Conservation (phyloP, 2,329 filamentous ascomycete genomes). For the Cladosporium austrohemisphaericum region DNA sequence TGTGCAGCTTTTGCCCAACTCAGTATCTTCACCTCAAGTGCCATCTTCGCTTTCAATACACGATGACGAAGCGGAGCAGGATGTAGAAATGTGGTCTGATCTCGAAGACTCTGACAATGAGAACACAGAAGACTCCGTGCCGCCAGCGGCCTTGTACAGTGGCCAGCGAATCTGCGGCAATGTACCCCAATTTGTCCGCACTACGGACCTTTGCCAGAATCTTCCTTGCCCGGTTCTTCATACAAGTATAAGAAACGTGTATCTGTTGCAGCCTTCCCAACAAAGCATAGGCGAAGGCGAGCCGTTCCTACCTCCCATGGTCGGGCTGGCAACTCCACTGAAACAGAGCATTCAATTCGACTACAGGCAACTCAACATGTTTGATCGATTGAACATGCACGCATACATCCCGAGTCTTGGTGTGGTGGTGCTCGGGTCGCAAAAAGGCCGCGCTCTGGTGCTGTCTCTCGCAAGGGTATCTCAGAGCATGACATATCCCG, state of each 20-base stretch:
- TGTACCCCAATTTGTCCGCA: conserved; percentile 25
- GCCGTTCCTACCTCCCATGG: conserved; percentile 26
- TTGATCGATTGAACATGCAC: conserved; percentile 59
- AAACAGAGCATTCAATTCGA: conserved; percentile 29
- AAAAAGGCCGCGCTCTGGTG: conserved; percentile 63
- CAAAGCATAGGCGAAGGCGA: background rate
- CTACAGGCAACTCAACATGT: conserved; percentile 28
- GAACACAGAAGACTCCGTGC: conserved; percentile 25
- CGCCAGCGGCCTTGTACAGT: conserved; percentile 24
- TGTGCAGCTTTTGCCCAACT: background rate
- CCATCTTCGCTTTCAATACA: background rate
- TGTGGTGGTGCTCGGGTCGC: conserved; percentile 64
- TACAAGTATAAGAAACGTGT: conserved; percentile 41
- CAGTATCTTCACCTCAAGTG: background rate
- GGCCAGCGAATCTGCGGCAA: conserved; percentile 28
- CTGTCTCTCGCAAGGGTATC: conserved; percentile 52
- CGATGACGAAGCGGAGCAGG: background rate
- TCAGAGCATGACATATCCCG: conserved; percentile 16
- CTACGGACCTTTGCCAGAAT: conserved; percentile 27
- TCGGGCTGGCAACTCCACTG: conserved; percentile 38
- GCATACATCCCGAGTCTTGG: conserved; percentile 65
- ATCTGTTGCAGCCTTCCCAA: conserved; percentile 38
- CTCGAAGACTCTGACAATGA: conserved; percentile 24
- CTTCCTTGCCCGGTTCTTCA: conserved; percentile 40
- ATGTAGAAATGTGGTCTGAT: conserved; percentile 15